Conservation (phyloP, 305 asterid genomes). For the Fraxinus nigra region DNA sequence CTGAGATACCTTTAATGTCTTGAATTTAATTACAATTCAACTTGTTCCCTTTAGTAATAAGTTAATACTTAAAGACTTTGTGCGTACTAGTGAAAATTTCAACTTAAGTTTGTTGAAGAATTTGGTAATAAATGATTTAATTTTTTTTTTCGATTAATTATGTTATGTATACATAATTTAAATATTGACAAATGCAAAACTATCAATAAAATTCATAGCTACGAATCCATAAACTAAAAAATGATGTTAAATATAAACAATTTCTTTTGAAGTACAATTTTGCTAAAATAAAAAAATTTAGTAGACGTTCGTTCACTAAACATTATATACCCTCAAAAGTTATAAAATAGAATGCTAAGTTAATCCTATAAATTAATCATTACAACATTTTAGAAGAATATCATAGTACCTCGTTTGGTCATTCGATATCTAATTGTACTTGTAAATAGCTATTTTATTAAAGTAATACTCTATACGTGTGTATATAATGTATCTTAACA, state of each 20-base stretch:
- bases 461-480: background rate
- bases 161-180: background rate
- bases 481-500: background rate
- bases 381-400: background rate
- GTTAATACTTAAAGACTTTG: background rate
- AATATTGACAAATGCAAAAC: background rate
- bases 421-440: background rate
- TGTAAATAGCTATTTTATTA: background rate
- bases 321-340: background rate
- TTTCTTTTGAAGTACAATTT: background rate
- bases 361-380: background rate
- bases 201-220: background rate
- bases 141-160: background rate
- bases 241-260: background rate
- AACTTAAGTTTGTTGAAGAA: background rate
- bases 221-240: background rate
- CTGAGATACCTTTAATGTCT: background rate
- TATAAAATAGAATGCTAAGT: background rate
- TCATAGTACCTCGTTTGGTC: background rate
- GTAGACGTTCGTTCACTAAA: background rate
- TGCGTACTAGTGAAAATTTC: background rate
- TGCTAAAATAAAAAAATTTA: no score
- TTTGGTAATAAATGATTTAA: background rate
- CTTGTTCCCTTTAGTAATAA: background rate
- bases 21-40: background rate